A percentile compares a stretch with the other conserved stretches of the same genome.
phyloP scores from a whole-genome alignment of 345 rosid genomes.

The Psidium friedrichsthalianum region DNA sequence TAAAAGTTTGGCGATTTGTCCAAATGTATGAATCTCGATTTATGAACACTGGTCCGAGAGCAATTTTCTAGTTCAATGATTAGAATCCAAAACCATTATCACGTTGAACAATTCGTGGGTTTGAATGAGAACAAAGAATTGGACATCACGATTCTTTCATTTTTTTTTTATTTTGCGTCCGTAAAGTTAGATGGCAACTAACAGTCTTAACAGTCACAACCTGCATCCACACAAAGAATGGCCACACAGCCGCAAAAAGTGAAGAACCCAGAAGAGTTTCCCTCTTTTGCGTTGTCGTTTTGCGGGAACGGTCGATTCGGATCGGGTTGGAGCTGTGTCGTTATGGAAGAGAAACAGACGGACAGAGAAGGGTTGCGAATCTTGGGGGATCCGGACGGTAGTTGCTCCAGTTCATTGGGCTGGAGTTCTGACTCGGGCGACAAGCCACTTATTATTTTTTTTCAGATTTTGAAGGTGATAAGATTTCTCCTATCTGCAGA shows the following conservation, averaged over 20 bases:
- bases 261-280: rapidly evolving
- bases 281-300: neutral
- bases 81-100: neutral
- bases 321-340: neutral
- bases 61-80: neutral
- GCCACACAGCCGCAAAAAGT: neutral
- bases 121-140: neutral
- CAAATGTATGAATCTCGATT: rapidly evolving
- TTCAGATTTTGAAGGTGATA: neutral
- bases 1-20: neutral
- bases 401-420: neutral
- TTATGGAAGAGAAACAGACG: neutral
- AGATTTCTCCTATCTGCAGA: neutral
- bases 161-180: neutral
- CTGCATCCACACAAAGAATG: neutral
- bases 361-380: neutral
- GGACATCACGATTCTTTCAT: neutral
- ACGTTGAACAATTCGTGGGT: neutral
- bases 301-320: neutral
- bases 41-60: neutral
- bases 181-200: neutral
- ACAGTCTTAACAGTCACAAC: neutral
- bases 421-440: neutral
- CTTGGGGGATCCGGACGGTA: neutral
- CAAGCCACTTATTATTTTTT: neutral